Base-by-base conservation (phyloP, 306 rosid genomes). In the Gastrolobium villosum region DNA sequence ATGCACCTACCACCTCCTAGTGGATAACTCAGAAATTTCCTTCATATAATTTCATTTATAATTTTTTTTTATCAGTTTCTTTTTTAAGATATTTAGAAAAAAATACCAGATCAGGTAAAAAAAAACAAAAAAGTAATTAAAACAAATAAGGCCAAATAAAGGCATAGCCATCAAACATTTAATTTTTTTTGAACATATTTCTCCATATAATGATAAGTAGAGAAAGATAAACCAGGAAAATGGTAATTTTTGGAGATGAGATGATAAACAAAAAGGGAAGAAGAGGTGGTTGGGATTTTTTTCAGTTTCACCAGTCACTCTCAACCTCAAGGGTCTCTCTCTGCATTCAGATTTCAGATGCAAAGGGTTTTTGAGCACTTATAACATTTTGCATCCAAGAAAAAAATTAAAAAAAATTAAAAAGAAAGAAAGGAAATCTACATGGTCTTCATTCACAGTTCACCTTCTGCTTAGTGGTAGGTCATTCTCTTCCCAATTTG, bases 281-380 rank as follows among this genome's bases (percentile, higher is more conserved):
- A 64, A 48, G 76, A 54, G 59, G 82, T 75, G 55, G 74, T 65
- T 43, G 28, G 71, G 26, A 39, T 79, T 75, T 75, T 69, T 79
- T 60, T 49, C 79, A 70, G 10, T 69, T 78, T 69, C 84, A 75
- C 54, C 35, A n/a, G 81, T 75, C 87, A 55, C 82, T 79, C 70
- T 84, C 81, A 79, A 62, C 81, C 86, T 83, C 83, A 72, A 66
- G 72, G 77, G 83, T 78, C 83, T 49, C 79, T 82, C 81, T 75
- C 81, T 62, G 1, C 26, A 61, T 70, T 76, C 46, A 69, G 37
- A 71, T 77, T 82, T 82, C 81, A 82, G 70, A 52, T 70, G 77
- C 74, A 61, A 76, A 65, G 50, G 48, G 60, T 41, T 50, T 32
- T 28, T 61, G 4, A 50, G 26, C 49, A 78, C 37, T 77, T 71